Base-by-base conservation (phyloP, 139 green algal species). In the Micractinium conductrix region DNA sequence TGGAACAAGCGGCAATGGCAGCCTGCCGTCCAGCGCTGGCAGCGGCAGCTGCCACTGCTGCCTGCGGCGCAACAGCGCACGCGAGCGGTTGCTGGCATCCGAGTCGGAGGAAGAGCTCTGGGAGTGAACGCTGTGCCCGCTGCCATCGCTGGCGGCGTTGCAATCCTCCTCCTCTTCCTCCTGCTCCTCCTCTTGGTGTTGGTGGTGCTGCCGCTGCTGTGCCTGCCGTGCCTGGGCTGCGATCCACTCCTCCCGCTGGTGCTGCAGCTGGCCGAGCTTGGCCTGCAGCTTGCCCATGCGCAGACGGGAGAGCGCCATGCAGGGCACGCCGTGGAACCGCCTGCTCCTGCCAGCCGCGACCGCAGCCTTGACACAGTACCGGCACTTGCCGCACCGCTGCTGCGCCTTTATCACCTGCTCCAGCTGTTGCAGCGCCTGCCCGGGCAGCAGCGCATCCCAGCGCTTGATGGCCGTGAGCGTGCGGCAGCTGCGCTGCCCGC, bases 381-480 rank as follows among this genome's bases (percentile, higher is more conserved):
- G 76, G 76, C 76, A 82, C 38, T 40, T 55, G 17, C 55, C 76
- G 58, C 76, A 82, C 21, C 55, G 58, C 76, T 71, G 76, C 55
- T 30, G 53, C 26, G 62, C 12, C 26, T 72, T 4, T 8, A 30
- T 42, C 37, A 82, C 7, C 55, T 33, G 55, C 55, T 42, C 37
- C 55, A 82, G 62, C 28, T 82, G 58, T 12, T 38, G 22, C 42
- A 82, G 35, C 1, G 76, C 10, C 38, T 73, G 76, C 38, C 55
- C 76, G 2, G 76, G 76, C 76, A 82, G 38, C 76, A 82, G 76
- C 10, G 76, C 76, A 33, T 82, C 76, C 76, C 76, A 82, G 76
- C 76, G 76, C 55, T 45, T 67, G 17, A 82, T 30, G 7, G 76
- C 76, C 26, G 76, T 58, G 28, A 82, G 55, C 58, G 38, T 16